Evolutionary conservation across 1,284 basidiomycete species (phyloP).

Genomic region (Microbotryum violaceum): DNA sequence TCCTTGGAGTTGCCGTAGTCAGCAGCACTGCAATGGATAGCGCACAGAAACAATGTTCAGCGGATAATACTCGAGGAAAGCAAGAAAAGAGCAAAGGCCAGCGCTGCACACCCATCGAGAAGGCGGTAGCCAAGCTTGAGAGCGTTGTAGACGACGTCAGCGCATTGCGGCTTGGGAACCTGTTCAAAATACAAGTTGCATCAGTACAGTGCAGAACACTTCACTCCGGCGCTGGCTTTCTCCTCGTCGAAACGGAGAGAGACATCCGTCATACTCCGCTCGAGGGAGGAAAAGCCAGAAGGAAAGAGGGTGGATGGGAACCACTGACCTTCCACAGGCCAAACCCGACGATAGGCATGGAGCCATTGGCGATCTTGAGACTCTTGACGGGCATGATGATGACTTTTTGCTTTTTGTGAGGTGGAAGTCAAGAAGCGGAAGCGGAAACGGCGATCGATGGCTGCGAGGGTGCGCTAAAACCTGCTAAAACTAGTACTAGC

Average conservation of each 20-base stretch:
- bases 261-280: too few relatives aligned
- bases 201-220: too few relatives aligned
- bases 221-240: too few relatives aligned
- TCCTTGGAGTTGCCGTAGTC: slow-evolving; percentile 46
- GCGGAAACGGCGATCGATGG: too few relatives aligned
- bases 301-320: too few relatives aligned
- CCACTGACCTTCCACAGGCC: slow-evolving; percentile 19
- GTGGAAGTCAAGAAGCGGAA: too few relatives aligned
- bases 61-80: neutral
- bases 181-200: neutral
- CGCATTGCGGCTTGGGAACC: slow-evolving; percentile 5
- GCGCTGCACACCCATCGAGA: slow-evolving; percentile 38
- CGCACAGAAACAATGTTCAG: neutral
- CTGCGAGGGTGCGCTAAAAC: too few relatives aligned
- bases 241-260: too few relatives aligned
- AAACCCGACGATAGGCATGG: slow-evolving; percentile 11
- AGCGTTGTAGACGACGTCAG: slow-evolving; percentile 43
- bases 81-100: neutral
- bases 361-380: neutral
- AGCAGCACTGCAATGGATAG: slow-evolving; percentile 2
- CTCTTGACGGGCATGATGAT: too few relatives aligned
- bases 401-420: too few relatives aligned
- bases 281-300: too few relatives aligned
- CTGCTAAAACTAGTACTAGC: too few relatives aligned
- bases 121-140: slow-evolving; percentile 46